phyloP scores from a whole-genome alignment of 1,284 basidiomycete genomes.

The Schizophyllum commune region DNA sequence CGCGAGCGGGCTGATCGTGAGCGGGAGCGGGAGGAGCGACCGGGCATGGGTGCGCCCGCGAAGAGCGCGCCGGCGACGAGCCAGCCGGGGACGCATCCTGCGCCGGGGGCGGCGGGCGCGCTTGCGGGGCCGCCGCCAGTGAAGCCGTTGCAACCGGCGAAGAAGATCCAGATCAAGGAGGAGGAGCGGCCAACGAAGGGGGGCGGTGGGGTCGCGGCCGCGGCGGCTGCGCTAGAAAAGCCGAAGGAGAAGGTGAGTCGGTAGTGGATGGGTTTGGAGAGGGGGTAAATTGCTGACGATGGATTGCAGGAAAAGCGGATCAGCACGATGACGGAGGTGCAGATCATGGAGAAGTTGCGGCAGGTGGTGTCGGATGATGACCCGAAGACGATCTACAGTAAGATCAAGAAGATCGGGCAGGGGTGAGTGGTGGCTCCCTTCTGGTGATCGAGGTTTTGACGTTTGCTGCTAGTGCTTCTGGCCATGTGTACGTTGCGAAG shows the following conservation, averaged over 20 bases:
- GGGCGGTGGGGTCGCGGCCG: conserved; percentile 40
- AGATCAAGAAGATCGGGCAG: conserved; percentile 98
- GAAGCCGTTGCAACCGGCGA: conserved; percentile 70
- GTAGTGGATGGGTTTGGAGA: no score
- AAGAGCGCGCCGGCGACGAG: conserved; percentile 39
- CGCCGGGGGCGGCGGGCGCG: conserved; percentile 38
- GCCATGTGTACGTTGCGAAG: conserved; percentile 98
- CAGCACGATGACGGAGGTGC: conserved; percentile 93
- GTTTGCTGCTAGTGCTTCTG: conserved; percentile 66
- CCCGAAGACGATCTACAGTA: conserved; percentile 87
- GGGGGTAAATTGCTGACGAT: background rate
- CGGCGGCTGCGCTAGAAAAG: conserved; percentile 66
- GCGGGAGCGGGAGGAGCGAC: conserved; percentile 12
- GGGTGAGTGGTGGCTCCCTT: no score
- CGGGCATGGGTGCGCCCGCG: conserved; percentile 27
- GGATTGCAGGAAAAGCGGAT: conserved; percentile 70
- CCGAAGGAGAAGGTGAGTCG: conserved; percentile 38
- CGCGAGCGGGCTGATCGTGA: conserved; percentile 16
- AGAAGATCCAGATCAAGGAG: conserved; percentile 41
- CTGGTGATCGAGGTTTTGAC: background rate
- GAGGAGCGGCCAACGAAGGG: conserved; percentile 34
- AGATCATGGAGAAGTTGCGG: conserved; percentile 97
- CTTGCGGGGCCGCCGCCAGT: conserved; percentile 50
- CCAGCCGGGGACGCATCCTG: conserved; percentile 29
- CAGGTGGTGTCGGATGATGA: conserved; percentile 80